Conservation (phyloP, 73 alveolate species). For the Urostyla sp. region DNA sequence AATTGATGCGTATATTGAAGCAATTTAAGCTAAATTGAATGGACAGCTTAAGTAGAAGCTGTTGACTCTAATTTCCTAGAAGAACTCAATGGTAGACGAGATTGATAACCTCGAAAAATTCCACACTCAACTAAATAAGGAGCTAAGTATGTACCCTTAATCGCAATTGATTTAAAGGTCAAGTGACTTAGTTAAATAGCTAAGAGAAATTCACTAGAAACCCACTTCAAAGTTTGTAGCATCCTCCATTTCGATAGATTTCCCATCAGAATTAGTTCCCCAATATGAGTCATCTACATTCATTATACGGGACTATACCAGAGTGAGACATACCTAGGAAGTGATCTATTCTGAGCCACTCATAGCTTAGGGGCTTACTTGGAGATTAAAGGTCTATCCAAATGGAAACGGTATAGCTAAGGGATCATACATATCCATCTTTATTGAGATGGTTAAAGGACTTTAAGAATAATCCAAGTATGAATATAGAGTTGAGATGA, state of each 20-base stretch:
- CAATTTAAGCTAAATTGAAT: conserved; percentile 76
- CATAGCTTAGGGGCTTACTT: conserved; percentile 83
- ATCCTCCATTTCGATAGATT: conserved; percentile 30
- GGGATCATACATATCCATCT: conserved; percentile 86
- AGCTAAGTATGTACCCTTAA: conserved; percentile 61
- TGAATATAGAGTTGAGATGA: conserved; percentile 94
- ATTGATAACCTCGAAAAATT: conserved; percentile 49
- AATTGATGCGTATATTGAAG: conserved; percentile 81
- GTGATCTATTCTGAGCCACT: conserved; percentile 91
- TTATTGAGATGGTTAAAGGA: conserved; percentile 92
- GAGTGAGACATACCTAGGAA: conserved; percentile 74
- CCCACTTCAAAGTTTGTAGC: conserved; percentile 66
- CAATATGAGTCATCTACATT: conserved; percentile 83
- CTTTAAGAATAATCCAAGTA: conserved; percentile 85
- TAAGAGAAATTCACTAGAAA: conserved; percentile 72
- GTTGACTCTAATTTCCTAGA: conserved; percentile 38
- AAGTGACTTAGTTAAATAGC: conserved; percentile 57
- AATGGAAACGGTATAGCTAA: conserved; percentile 90
- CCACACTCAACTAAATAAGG: conserved; percentile 62
- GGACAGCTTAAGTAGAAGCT: conserved; percentile 70
- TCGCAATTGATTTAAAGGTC: conserved; percentile 66
- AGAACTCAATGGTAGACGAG: conserved; percentile 58
- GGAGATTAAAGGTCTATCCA: conserved; percentile 97
- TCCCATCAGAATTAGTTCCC: conserved; percentile 91
- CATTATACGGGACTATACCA: conserved; percentile 74